phyloP scores from a whole-genome alignment of 2,329 filamentous ascomycete genomes.

The Botrytis elliptica region DNA sequence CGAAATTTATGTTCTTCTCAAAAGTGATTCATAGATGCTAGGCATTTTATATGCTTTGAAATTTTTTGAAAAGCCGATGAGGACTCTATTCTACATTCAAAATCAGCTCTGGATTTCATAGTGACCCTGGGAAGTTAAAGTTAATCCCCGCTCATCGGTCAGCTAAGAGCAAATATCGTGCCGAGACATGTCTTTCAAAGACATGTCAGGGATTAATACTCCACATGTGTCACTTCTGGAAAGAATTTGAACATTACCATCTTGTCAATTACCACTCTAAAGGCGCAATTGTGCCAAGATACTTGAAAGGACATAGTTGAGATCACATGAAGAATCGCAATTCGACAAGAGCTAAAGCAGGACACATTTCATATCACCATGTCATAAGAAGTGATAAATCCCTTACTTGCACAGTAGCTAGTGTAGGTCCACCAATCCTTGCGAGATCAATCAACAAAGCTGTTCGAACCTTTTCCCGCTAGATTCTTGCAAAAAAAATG shows the following conservation, averaged over 20 bases:
- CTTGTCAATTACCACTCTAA: background rate
- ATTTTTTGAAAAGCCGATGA: accelerated
- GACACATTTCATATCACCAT: background rate
- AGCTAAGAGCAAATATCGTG: background rate
- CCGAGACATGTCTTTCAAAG: background rate
- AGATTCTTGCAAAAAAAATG: accelerated
- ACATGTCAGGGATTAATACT: background rate
- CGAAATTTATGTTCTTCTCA: background rate
- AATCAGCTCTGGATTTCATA: background rate
- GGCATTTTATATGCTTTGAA: accelerated
- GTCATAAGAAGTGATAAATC: background rate
- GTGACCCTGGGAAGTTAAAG: background rate
- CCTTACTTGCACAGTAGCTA: background rate
- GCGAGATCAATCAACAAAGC: too few species aligned
- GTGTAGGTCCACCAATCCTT: background rate
- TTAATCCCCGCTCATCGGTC: background rate
- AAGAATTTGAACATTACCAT: background rate
- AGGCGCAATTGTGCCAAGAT: background rate
- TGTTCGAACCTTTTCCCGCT: background rate
- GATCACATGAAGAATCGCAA: background rate
- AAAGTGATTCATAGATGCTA: background rate
- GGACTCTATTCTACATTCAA: background rate
- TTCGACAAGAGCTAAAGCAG: background rate
- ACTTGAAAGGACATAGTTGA: background rate
- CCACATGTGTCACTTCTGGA: background rate